Percentiles rank a stretch among this genome's conserved stretches.
Evolutionary conservation across 768 basidiomycete species (phyloP).

Genomic region (Pleurotus sapidus): DNA sequence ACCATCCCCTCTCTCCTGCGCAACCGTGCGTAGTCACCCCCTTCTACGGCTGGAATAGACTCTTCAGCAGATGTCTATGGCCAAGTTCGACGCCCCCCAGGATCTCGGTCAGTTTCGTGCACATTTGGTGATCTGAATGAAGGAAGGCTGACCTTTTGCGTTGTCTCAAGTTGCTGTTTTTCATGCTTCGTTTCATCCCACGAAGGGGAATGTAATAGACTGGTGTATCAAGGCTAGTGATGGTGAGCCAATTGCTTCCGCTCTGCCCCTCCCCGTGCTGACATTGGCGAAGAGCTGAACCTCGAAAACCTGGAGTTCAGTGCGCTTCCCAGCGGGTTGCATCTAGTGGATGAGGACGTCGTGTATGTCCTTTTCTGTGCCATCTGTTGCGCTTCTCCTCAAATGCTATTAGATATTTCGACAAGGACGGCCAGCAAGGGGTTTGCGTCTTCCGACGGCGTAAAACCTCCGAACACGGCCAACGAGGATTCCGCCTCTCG

Average conservation of each 20-base stretch:
- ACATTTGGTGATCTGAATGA: background rate
- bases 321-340: constrained; percentile 78
- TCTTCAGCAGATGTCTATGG: background rate
- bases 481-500: constrained; percentile 77
- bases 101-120: constrained; percentile 45
- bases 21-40: too few relatives aligned
- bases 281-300: constrained; percentile 45
- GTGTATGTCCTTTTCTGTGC: constrained; percentile 46
- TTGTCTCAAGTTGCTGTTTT: constrained; percentile 69
- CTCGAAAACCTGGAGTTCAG: constrained; percentile 78
- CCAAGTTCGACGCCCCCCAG: constrained; percentile 30
- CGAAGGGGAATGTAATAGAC: constrained; percentile 75
- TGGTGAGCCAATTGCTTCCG: constrained; percentile 35
- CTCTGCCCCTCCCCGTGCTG: too few relatives aligned
- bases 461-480: constrained; percentile 64
- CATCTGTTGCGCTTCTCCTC: background rate
- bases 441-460: constrained; percentile 75
- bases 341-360: constrained; percentile 75
- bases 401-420: constrained; percentile 55
- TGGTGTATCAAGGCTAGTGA: constrained; percentile 74
- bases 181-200: constrained; percentile 83
- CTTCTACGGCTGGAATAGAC: too few relatives aligned
- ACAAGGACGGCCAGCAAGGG: constrained; percentile 64
- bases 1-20: too few relatives aligned
- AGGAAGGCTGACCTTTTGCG: background rate